These are phyloP conservation scores for Termitomyces sp. DNA, from an alignment of 768 basidiomycete genomes.

Conservation along the genomic window DNA sequence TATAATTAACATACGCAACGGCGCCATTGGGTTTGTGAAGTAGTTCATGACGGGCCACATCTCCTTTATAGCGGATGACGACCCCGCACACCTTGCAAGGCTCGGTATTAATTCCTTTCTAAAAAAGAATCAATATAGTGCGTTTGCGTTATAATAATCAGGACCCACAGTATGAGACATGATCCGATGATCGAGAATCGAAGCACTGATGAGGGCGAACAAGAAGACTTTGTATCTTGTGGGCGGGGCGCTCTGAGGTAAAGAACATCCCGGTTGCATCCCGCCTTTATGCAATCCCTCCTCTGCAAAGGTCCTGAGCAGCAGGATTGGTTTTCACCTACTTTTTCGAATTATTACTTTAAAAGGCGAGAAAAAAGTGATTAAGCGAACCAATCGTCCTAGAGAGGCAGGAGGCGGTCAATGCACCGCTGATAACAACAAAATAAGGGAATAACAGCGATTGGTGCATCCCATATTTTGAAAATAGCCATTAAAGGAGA, in stretches of 20 bases:
- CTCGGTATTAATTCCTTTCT: conserved; percentile 15
- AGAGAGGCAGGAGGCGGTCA: conserved; percentile 12
- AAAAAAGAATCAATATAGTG: background rate
- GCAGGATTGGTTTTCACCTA: conserved; percentile 9
- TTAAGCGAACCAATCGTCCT: conserved; percentile 15
- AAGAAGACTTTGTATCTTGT: background rate
- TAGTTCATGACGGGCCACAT: conserved; percentile 14
- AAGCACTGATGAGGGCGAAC: background rate
- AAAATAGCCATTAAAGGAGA: conserved; percentile 4
- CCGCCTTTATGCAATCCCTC: background rate
- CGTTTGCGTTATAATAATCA: background rate
- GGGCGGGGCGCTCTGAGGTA: background rate
- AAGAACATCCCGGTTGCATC: background rate
- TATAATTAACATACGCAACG: background rate
- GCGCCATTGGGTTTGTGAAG: conserved; percentile 8
- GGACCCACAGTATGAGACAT: conserved; percentile 10
- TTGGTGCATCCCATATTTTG: no score
- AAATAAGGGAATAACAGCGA: conserved; percentile 11
- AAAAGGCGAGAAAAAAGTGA: conserved; percentile 8
- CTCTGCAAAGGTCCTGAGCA: background rate
- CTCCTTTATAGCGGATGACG: conserved; percentile 15
- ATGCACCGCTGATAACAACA: conserved; percentile 8
- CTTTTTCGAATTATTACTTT: conserved; percentile 12
- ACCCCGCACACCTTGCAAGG: conserved; percentile 15
- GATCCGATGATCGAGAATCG: conserved; percentile 4